These are phyloP conservation scores for Zygosaccharomyces pseudobailii DNA, from an alignment of 1,139 yeast species.

Conservation along the genomic window DNA sequence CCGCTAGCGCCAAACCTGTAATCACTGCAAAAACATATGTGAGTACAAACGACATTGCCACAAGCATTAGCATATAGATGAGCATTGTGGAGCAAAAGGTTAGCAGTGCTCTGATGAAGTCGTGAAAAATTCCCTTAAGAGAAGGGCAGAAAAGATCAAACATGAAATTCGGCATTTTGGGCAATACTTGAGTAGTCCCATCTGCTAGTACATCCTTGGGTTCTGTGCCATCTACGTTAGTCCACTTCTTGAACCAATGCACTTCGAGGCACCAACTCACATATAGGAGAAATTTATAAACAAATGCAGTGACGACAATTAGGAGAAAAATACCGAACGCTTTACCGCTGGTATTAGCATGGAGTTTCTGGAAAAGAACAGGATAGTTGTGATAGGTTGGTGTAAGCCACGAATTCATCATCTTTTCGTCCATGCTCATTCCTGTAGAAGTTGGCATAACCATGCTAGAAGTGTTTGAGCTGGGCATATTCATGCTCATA, in stretches of 20 bases:
- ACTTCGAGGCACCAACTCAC: constrained; percentile 60
- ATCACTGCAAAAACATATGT: constrained; percentile 69
- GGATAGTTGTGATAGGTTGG: constrained; percentile 50
- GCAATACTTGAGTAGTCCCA: constrained; percentile 17
- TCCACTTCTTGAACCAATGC: constrained; percentile 47
- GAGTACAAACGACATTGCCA: constrained; percentile 64
- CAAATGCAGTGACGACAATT: constrained; percentile 53
- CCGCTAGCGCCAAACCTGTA: constrained; percentile 63
- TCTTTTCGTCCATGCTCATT: constrained; percentile 28
- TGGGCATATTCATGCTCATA: constrained; percentile 15
- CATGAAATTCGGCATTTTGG: constrained; percentile 31
- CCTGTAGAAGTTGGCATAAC: constrained; percentile 4
- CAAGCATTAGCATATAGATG: constrained; percentile 70
- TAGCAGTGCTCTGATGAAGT: constrained; percentile 49
- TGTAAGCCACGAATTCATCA: constrained; percentile 58
- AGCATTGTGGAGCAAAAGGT: constrained; percentile 60
- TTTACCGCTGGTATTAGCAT: constrained; percentile 50
- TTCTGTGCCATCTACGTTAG: constrained; percentile 11
- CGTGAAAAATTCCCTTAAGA: constrained; percentile 41
- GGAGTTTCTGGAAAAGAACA: constrained; percentile 51
- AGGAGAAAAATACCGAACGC: constrained; percentile 71
- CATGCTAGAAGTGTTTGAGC: constrained; percentile 1
- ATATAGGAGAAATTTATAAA: constrained; percentile 56
- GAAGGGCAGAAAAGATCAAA: constrained; percentile 41
- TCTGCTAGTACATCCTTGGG: constrained; percentile 5